Conservation (phyloP, 306 rosid genomes). For the Rosa multiflora region DNA sequence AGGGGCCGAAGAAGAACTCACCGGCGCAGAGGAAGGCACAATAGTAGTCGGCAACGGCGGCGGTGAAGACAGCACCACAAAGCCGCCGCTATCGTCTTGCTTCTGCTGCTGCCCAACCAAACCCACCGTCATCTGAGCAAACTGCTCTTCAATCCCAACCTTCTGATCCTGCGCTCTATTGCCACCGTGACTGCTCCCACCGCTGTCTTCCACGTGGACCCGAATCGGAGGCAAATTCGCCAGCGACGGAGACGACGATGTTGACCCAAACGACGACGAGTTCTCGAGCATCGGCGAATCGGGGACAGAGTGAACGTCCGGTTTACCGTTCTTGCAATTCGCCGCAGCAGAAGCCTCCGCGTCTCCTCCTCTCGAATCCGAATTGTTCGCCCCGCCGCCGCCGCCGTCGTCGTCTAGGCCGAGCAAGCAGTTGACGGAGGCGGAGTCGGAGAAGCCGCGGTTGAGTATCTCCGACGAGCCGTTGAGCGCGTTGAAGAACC, state of each 20-base stretch:
- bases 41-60: constrained; percentile 56
- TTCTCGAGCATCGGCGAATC: constrained; percentile 96
- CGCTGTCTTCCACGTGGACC: constrained; percentile 70
- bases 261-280: constrained; percentile 85
- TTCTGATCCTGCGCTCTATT: constrained; percentile 68
- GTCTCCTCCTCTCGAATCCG: constrained; percentile 54
- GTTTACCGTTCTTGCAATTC: constrained; percentile 52
- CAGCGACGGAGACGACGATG: constrained; percentile 83
- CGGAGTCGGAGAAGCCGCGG: constrained; percentile 75
- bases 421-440: constrained; percentile 75
- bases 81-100: constrained; percentile 58
- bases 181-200: constrained; percentile 32
- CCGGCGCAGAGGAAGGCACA: constrained; percentile 36
- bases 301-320: constrained; percentile 91
- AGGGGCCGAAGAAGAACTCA: constrained; percentile 27
- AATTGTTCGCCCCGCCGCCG: constrained; percentile 34
- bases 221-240: constrained; percentile 91
- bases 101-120: constrained; percentile 39
- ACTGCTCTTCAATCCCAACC: constrained; percentile 89
- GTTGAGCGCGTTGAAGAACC: constrained; percentile 79
- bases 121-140: constrained; percentile 68
- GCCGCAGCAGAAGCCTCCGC: constrained; percentile 48
- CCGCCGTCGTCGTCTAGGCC: constrained; percentile 69
- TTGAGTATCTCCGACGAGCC: constrained; percentile 59
- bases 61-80: constrained; percentile 56